A percentile compares a stretch with the other conserved stretches of the same genome.
phyloP scores from a whole-genome alignment of 2,329 filamentous ascomycete species.

The Penicillium verrucosum region DNA sequence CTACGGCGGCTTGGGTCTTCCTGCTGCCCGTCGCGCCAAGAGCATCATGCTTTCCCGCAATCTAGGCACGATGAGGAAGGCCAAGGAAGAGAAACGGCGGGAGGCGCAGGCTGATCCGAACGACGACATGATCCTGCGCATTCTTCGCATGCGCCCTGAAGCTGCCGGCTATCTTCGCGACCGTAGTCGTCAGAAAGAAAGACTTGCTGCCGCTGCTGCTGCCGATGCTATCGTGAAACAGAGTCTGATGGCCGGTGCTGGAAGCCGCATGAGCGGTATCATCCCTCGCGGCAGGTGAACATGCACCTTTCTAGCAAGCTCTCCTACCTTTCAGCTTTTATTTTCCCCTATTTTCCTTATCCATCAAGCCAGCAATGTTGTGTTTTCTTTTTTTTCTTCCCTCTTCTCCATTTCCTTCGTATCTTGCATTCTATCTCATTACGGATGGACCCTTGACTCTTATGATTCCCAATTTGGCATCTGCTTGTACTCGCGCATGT shows the following conservation, averaged over 20 bases:
- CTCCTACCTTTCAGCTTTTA: not conserved
- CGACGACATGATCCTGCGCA: conserved; percentile 96
- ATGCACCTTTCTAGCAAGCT: conserved; percentile 2
- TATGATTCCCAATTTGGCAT: conserved; percentile 16
- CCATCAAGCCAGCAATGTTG: conserved; percentile 1
- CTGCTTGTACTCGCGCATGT: conserved; percentile 5
- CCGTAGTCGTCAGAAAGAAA: conserved; percentile 87
- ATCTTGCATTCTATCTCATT: conserved; percentile 2
- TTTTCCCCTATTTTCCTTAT: not conserved
- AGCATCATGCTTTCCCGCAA: conserved; percentile 94
- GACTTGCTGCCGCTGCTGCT: conserved; percentile 82
- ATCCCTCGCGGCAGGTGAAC: conserved; percentile 31
- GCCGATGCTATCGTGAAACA: conserved; percentile 93
- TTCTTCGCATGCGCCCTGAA: conserved; percentile 91
- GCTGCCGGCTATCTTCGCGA: conserved; percentile 84
- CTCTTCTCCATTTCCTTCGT: not conserved
- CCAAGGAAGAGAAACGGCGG: conserved; percentile 91
- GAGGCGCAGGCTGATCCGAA: conserved; percentile 95
- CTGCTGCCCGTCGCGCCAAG: conserved; percentile 51
- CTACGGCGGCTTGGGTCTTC: conserved; percentile 51
- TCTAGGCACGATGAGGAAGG: conserved; percentile 90
- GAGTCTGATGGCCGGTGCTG: conserved; percentile 66
- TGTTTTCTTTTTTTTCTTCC: not conserved
- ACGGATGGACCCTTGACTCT: conserved; percentile 5
- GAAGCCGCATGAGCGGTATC: conserved; percentile 51